Evolutionary conservation across 2,329 filamentous ascomycete genomes (phyloP), one percentile per base, ranked within the genome.

Genomic region (Cyanodermella asteris): DNA sequence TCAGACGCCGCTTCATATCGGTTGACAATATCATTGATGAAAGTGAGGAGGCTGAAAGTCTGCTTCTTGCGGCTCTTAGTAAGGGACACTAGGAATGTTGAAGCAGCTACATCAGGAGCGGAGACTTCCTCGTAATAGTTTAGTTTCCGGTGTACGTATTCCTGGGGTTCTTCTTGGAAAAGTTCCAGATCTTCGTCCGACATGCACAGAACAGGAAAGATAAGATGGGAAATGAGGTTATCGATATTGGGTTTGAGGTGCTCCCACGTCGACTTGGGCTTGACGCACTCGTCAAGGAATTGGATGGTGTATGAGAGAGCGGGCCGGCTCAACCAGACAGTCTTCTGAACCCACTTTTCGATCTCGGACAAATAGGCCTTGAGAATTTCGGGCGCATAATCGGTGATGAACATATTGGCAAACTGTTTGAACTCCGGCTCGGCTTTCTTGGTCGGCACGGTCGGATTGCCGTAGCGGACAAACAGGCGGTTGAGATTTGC

Each of bases 71-170:
- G 70, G 40, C 74, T 71, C 59, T 94, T 94, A 34, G 87, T 93
- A 28, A 97, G 62, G 26, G 81, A 84, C 31, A 93, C 76, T 26
- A 97, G 58, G 59, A 97, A 94, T 50, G 93, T 94, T 10, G 82
- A 93, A 4, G 87, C 87, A 3, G 87, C 78, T 29, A 94, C 77
- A 46, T 94, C 87, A 5, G 87, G 87, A 10, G 87, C 73, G 0
- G 84, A 91, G 4, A 91, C 77, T 43, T 97, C 87, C 50, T 97
- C 87, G 46, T 91, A 97, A 44, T 84, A 93, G 50, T 94, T 97
- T 31, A 97, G 61, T 49, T 93, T 94, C 28, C 87, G 71, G 55
- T 97, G 87, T 20, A 97, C 67, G 45, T 94, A 97, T 49, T 97
- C 87, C 33, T 87, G 77, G 5, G 87, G 87, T 43, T 97, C 81